phyloP scores from a whole-genome alignment of 2,329 filamentous ascomycete genomes.

The Clonostachys byssicola region DNA sequence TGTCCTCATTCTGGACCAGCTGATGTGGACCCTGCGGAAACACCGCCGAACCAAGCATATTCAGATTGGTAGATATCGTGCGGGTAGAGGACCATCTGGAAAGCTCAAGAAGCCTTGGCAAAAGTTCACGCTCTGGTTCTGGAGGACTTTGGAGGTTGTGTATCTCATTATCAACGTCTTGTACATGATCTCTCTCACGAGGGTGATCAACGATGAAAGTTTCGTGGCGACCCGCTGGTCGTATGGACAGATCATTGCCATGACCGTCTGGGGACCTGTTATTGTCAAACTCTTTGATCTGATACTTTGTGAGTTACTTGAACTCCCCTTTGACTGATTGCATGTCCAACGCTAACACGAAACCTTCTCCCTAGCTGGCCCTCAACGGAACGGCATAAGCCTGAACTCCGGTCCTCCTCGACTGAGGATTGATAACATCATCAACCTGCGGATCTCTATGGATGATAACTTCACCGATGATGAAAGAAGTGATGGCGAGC shows the following conservation, averaged over 20 bases:
- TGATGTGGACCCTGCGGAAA: slow-evolving; percentile 28
- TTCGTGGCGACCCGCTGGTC: slow-evolving; percentile 27
- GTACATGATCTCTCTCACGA: slow-evolving; percentile 28
- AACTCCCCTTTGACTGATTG: background rate
- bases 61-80: slow-evolving; percentile 19
- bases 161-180: slow-evolving; percentile 30
- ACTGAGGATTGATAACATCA: slow-evolving; percentile 30
- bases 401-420: slow-evolving; percentile 29
- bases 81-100: slow-evolving; percentile 22
- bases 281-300: slow-evolving; percentile 32
- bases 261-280: slow-evolving; percentile 31
- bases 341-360: slow-evolving; percentile 5
- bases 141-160: slow-evolving; percentile 25
- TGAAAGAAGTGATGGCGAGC: too few species aligned
- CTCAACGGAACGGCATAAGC: slow-evolving; percentile 26
- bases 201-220: slow-evolving; percentile 26
- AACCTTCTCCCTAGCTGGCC: slow-evolving; percentile 20
- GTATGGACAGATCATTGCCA: slow-evolving; percentile 31
- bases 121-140: slow-evolving; percentile 20
- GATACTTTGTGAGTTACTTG: slow-evolving; percentile 21
- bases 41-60: slow-evolving; percentile 22
- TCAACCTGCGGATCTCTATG: slow-evolving; percentile 21
- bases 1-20: slow-evolving; percentile 23
- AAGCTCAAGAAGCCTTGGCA: slow-evolving; percentile 18
- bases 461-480: background rate